phyloP scores from a whole-genome alignment of 1,139 yeast genomes.

The Candida tunisiensis region DNA sequence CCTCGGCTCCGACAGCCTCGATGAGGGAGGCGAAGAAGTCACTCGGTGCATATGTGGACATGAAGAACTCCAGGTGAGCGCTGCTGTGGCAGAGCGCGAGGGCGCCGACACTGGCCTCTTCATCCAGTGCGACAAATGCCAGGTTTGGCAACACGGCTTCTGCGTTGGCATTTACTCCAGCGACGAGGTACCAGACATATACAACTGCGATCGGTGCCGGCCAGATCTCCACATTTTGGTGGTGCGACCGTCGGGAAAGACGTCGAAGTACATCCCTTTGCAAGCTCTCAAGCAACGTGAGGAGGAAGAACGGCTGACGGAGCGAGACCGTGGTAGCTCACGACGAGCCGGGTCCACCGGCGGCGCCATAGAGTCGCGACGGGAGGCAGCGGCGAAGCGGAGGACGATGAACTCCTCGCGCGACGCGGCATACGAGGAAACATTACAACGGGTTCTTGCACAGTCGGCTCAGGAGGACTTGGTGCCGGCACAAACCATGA shows the following conservation, averaged over 20 bases:
- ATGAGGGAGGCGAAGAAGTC: constrained; percentile 43
- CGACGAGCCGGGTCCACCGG: constrained; percentile 5
- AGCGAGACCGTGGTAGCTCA: constrained; percentile 6
- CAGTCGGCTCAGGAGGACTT: constrained; percentile 42
- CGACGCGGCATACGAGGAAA: constrained; percentile 49
- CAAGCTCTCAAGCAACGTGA: constrained; percentile 3
- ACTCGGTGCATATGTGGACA: constrained; percentile 84
- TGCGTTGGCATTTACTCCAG: constrained; percentile 73
- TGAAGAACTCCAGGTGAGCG: constrained; percentile 38
- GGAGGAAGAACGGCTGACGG: constrained; percentile 3
- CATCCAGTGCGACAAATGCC: constrained; percentile 82
- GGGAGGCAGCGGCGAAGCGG: constrained; percentile 7
- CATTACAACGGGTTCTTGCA: constrained; percentile 49
- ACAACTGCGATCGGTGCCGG: constrained; percentile 83
- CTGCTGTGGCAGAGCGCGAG: constrained; percentile 32
- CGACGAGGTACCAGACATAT: constrained; percentile 73
- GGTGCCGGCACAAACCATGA: background rate
- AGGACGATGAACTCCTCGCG: constrained; percentile 20
- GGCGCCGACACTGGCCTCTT: constrained; percentile 64
- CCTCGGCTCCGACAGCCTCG: constrained; percentile 7
- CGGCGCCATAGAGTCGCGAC: constrained; percentile 1
- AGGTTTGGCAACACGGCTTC: constrained; percentile 95
- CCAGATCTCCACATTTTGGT: constrained; percentile 59
- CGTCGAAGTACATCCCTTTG: constrained; percentile 27
- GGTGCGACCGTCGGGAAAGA: constrained; percentile 30